Conservation (phyloP, 768 basidiomycete genomes). For the Hirschioporus abietinus region DNA sequence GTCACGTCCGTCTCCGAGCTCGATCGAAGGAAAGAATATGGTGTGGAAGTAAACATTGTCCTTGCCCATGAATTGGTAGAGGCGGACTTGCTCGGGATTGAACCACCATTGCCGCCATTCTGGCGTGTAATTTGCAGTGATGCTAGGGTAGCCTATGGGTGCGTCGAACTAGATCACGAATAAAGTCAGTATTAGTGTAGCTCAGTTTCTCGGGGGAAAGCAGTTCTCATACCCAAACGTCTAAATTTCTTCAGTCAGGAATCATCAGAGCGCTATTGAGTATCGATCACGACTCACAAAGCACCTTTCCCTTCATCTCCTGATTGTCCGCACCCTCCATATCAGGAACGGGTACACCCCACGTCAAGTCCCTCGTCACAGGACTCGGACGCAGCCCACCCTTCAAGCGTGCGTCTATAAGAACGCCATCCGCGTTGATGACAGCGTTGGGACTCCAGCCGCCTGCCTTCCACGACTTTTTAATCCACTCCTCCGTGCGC, state of each 20-base stretch:
- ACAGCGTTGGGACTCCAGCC: slow-evolving; percentile 93
- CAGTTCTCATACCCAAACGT: slow-evolving; percentile 78
- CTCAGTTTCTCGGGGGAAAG: neutral
- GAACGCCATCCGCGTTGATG: slow-evolving; percentile 80
- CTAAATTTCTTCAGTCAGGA: slow-evolving; percentile 31
- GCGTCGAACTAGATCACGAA: slow-evolving; percentile 73
- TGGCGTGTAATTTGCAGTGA: slow-evolving; percentile 90
- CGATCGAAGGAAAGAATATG: slow-evolving; percentile 87
- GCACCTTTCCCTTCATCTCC: slow-evolving; percentile 90
- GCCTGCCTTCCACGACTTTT: slow-evolving; percentile 68
- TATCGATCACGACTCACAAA: slow-evolving; percentile 59
- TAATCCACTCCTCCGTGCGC: slow-evolving; percentile 83
- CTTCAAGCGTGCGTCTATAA: slow-evolving; percentile 86
- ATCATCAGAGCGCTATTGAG: slow-evolving; percentile 3
- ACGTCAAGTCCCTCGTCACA: slow-evolving; percentile 87
- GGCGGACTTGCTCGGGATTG: slow-evolving; percentile 78
- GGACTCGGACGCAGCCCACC: slow-evolving; percentile 83
- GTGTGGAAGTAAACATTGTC: slow-evolving; percentile 99
- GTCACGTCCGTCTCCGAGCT: slow-evolving; percentile 80
- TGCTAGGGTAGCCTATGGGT: slow-evolving; percentile 94
- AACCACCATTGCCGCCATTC: slow-evolving; percentile 99
- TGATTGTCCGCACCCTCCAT: slow-evolving; percentile 65
- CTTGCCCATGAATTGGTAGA: slow-evolving; percentile 99
- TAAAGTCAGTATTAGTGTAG: slow-evolving; percentile 7
- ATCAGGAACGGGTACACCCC: slow-evolving; percentile 92